Percentiles rank a stretch among this genome's conserved stretches.
Evolutionary conservation across 148 eudicot species (phyloP).

Genomic region (Mesembryanthemum crystallinum): DNA sequence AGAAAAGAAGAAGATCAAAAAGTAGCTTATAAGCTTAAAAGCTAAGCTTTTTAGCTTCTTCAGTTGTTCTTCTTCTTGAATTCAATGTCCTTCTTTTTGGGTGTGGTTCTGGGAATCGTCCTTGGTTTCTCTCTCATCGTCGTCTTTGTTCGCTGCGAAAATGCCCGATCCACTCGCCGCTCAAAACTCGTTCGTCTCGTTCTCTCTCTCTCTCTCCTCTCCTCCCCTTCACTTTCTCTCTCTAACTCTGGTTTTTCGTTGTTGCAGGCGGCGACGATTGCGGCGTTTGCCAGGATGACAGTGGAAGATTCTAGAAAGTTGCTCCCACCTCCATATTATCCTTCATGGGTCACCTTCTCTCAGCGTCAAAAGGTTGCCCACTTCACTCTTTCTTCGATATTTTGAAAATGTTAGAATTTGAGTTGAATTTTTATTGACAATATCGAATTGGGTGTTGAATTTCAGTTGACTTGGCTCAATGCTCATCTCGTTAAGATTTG

Average conservation of each 20-base stretch:
- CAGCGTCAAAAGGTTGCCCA: slow-evolving; percentile 70
- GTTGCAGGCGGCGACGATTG: slow-evolving; percentile 67
- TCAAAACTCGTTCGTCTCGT: slow-evolving; percentile 45
- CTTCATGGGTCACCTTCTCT: slow-evolving; percentile 96
- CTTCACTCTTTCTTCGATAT: neutral
- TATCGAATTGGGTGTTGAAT: neutral
- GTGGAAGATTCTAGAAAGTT: slow-evolving; percentile 93
- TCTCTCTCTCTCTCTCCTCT: neutral
- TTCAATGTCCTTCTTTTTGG: slow-evolving; percentile 20
- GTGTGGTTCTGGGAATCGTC: slow-evolving; percentile 50
- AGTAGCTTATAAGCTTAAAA: neutral
- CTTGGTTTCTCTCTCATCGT: slow-evolving; percentile 60
- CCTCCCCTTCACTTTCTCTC: neutral
- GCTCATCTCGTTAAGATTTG: slow-evolving; percentile 78
- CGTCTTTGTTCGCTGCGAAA: slow-evolving; percentile 71
- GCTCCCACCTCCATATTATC: slow-evolving; percentile 72
- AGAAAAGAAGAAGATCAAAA: no score
- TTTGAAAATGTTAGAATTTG: neutral
- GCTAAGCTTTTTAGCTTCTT: no score
- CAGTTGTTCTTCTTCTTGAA: neutral
- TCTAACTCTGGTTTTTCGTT: slow-evolving; percentile 6
- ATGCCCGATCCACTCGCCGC: slow-evolving; percentile 73
- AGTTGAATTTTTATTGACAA: neutral
- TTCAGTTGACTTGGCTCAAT: slow-evolving; percentile 93
- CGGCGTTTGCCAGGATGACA: slow-evolving; percentile 93